phyloP scores from a whole-genome alignment of 805 yeast genomes.

The Candida sonorensis region DNA sequence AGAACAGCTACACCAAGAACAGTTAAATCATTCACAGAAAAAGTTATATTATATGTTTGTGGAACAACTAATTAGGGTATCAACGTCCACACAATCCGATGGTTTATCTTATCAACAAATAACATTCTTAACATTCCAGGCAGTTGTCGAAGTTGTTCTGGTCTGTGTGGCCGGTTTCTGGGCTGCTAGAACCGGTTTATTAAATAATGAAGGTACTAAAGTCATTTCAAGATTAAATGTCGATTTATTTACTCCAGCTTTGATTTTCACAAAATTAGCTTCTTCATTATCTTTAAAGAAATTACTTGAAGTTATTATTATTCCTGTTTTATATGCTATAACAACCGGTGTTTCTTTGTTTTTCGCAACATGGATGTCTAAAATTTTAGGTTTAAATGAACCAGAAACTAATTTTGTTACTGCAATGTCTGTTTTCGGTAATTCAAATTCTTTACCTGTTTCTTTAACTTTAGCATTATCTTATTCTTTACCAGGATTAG shows the following conservation, averaged over 20 bases:
- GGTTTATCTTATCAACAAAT: constrained; percentile 29
- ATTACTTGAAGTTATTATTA: constrained; percentile 70
- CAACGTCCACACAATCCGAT: constrained; percentile 3
- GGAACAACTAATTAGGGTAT: neutral
- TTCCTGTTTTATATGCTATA: constrained; percentile 78
- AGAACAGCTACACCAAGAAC: no score
- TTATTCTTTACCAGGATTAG: constrained; percentile 65
- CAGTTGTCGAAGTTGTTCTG: constrained; percentile 83
- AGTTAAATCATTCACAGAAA: no score
- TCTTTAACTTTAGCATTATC: constrained; percentile 78
- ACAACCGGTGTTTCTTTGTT: constrained; percentile 70
- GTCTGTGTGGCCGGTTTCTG: constrained; percentile 82
- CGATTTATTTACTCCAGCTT: constrained; percentile 89
- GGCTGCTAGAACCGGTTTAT: constrained; percentile 68
- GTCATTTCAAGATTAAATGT: constrained; percentile 74
- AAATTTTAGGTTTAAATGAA: constrained; percentile 49
- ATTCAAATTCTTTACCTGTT: constrained; percentile 91
- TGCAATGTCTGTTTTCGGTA: constrained; percentile 96
- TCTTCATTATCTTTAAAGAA: constrained; percentile 65
- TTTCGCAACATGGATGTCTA: constrained; percentile 53
- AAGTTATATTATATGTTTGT: constrained; percentile 1
- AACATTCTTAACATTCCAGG: constrained; percentile 76
- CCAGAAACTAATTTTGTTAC: constrained; percentile 87
- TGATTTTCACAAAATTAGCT: constrained; percentile 78
- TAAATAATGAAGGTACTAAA: constrained; percentile 71